phyloP scores from a whole-genome alignment of 495 filamentous ascomycete genomes.

The Neurospora sp. region DNA sequence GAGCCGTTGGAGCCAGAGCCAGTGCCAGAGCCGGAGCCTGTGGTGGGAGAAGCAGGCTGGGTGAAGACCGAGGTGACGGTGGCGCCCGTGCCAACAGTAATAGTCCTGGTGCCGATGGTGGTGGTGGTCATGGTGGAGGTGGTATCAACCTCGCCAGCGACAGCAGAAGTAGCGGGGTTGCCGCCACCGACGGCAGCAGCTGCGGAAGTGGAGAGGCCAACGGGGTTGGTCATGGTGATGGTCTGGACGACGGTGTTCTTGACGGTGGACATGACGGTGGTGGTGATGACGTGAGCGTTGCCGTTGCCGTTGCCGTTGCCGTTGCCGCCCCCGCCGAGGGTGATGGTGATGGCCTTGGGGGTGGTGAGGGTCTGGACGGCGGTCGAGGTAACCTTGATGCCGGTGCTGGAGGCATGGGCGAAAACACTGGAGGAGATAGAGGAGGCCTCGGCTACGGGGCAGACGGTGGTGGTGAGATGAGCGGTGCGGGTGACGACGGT shows the following conservation, averaged over 20 bases:
- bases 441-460: slow-evolving; percentile 32
- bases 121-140: slow-evolving; percentile 24
- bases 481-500: slow-evolving; percentile 35
- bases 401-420: slow-evolving; percentile 22
- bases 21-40: slow-evolving; percentile 10
- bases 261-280: slow-evolving; percentile 31
- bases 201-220: slow-evolving; percentile 10
- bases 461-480: slow-evolving; percentile 34
- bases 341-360: slow-evolving; percentile 24
- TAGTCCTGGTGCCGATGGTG: slow-evolving; percentile 30
- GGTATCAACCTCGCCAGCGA: neutral
- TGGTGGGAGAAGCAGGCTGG: slow-evolving; percentile 2
- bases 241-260: slow-evolving; percentile 6
- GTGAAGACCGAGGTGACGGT: slow-evolving; percentile 12
- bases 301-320: slow-evolving; percentile 23
- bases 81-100: slow-evolving; percentile 21
- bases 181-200: slow-evolving; percentile 20
- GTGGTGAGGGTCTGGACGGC: slow-evolving; percentile 15
- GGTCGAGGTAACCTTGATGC: slow-evolving; percentile 9
- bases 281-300: slow-evolving; percentile 20
- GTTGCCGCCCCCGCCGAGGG: slow-evolving; percentile 28
- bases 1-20: slow-evolving; percentile 3
- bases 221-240: slow-evolving; percentile 11
- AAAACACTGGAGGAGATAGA: slow-evolving; percentile 32
- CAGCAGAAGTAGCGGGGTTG: neutral